These are phyloP conservation scores for Phaseolus coccineus DNA, from an alignment of 331 rosid species.

Conservation along the genomic window DNA sequence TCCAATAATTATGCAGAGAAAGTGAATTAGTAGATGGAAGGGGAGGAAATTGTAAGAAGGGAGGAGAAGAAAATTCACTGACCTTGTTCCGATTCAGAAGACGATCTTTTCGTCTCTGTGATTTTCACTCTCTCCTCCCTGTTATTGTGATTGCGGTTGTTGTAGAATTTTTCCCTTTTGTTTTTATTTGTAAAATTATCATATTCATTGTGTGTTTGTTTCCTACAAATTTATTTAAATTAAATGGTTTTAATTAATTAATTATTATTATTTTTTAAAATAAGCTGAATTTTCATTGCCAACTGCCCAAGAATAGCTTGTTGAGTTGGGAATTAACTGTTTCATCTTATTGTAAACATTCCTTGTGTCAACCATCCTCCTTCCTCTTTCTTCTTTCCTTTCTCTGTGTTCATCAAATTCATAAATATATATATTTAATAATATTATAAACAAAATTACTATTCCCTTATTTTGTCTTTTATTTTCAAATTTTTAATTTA, in stretches of 20 bases:
- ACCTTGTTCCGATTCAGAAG: conserved; percentile 78
- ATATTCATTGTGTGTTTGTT: conserved; percentile 50
- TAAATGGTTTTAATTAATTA: conserved; percentile 17
- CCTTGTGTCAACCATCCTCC: conserved; percentile 38
- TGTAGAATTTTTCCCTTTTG: conserved; percentile 51
- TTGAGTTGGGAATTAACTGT: conserved; percentile 73
- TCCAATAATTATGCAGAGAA: conserved; percentile 39
- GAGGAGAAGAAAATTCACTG: conserved; percentile 62
- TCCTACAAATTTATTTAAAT: conserved; percentile 39
- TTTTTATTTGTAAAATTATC: conserved; percentile 54
- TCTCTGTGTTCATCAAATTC: not conserved
- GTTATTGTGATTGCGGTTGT: conserved; percentile 61
- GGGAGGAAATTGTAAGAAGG: conserved; percentile 45
- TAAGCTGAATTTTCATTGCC: conserved; percentile 59
- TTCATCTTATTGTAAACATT: conserved; percentile 49
- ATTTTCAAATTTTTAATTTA: not conserved
- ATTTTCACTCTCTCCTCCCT: conserved; percentile 62
- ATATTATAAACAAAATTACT: not conserved
- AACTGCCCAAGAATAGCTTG: conserved; percentile 82
- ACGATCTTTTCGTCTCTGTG: conserved; percentile 59
- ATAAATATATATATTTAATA: not conserved
- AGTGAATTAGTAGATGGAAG: conserved; percentile 43
- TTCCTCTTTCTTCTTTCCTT: not conserved
- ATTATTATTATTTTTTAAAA: not conserved
- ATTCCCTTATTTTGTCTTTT: not conserved